These are phyloP conservation scores for Cicer yamashitae DNA, from an alignment of 306 rosid genomes.

Conservation along the genomic window DNA sequence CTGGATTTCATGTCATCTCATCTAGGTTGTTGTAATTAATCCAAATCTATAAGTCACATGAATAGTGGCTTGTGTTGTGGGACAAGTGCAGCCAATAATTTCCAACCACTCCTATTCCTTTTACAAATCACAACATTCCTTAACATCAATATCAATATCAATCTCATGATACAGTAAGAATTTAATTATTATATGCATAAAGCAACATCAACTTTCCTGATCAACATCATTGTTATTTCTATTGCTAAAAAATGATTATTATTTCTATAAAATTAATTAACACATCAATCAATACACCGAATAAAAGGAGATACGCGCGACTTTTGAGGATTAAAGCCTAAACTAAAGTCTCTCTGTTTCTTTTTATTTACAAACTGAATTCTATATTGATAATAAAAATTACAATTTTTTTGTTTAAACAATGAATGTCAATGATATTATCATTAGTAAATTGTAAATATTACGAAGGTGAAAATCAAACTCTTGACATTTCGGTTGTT, in stretches of 20 bases:
- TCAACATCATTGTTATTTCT: conserved; percentile 42
- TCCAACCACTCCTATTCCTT: conserved; percentile 47
- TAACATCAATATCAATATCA: neutral
- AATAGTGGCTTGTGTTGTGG: conserved; percentile 49
- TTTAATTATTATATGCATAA: conserved; percentile 5
- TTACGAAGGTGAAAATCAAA: neutral
- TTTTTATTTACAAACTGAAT: too few species aligned
- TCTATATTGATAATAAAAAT: too few species aligned
- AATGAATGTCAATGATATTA: neutral
- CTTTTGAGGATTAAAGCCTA: conserved; percentile 41
- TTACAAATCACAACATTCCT: conserved; percentile 49
- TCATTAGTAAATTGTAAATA: conserved; percentile 38
- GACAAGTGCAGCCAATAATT: conserved; percentile 53
- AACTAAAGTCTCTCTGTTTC: conserved; percentile 32
- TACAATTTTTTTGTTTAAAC: neutral
- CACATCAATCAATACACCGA: conserved; percentile 36
- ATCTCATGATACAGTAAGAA: conserved; percentile 37
- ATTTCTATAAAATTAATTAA: conserved; percentile 41
- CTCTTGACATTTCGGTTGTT: too few species aligned
- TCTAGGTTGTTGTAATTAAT: conserved; percentile 49
- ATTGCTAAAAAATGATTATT: conserved; percentile 27
- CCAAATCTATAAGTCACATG: conserved; percentile 67
- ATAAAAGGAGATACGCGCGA: conserved; percentile 40
- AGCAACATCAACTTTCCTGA: conserved; percentile 37
- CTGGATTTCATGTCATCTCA: conserved; percentile 41